phyloP scores from a whole-genome alignment of 805 yeast genomes.

The Lipomyces yamanashiensis region DNA sequence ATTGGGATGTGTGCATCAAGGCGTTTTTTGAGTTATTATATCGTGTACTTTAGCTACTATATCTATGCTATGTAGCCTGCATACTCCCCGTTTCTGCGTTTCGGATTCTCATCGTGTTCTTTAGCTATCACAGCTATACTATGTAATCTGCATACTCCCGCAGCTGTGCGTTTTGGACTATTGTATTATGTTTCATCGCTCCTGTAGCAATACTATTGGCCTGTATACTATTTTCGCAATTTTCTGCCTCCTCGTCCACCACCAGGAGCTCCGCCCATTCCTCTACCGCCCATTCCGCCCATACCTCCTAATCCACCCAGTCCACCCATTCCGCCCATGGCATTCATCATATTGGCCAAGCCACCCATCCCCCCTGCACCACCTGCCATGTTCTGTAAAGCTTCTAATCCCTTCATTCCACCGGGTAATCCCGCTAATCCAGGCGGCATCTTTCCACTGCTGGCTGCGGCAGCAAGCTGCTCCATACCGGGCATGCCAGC shows the following conservation, averaged over 20 bases:
- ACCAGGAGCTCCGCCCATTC: slow-evolving; percentile 13
- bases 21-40: neutral
- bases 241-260: slow-evolving; percentile 26
- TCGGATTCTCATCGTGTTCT: no score
- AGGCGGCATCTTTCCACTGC: slow-evolving; percentile 40
- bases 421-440: slow-evolving; percentile 32
- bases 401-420: slow-evolving; percentile 30
- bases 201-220: no score
- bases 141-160: no score
- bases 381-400: slow-evolving; percentile 18
- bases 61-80: neutral
- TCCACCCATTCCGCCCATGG: slow-evolving; percentile 28
- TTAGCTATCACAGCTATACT: no score
- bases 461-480: slow-evolving; percentile 28
- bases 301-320: slow-evolving; percentile 30
- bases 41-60: neutral
- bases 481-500: slow-evolving; percentile 39
- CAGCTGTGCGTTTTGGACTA: no score
- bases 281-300: slow-evolving; percentile 28
- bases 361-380: slow-evolving; percentile 27
- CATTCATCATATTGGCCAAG: slow-evolving; percentile 16
- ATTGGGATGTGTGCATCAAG: neutral
- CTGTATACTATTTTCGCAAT: neutral
- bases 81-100: no score
- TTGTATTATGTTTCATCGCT: no score